Conservation (phyloP, 495 filamentous ascomycete species). For the Penicillium herquei region DNA sequence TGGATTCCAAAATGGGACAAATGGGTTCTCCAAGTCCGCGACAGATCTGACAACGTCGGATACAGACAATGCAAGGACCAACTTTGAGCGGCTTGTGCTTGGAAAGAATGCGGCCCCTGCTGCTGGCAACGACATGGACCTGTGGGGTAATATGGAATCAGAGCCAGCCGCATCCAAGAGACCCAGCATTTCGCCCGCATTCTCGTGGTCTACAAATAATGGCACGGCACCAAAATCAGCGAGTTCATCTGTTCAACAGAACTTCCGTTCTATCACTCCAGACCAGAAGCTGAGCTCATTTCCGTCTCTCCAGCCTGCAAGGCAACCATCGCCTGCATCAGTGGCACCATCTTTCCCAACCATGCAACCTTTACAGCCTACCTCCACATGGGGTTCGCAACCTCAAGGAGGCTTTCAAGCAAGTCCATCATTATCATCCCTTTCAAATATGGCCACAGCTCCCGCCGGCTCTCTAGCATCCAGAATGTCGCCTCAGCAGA, state of each 20-base stretch:
- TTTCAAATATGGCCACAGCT: slow-evolving; percentile 24
- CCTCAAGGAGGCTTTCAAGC: slow-evolving; percentile 18
- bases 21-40: slow-evolving; percentile 24
- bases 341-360: slow-evolving; percentile 25
- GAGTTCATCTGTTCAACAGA: slow-evolving; percentile 25
- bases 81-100: slow-evolving; percentile 86
- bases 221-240: slow-evolving; percentile 4
- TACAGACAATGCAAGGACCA: slow-evolving; percentile 53
- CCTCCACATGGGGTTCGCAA: slow-evolving; percentile 29
- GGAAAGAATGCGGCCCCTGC: slow-evolving; percentile 45
- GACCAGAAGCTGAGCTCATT: slow-evolving; percentile 51
- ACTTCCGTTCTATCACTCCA: slow-evolving; percentile 51
- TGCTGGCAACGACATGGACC: slow-evolving; percentile 33
- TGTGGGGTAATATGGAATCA: slow-evolving; percentile 37
- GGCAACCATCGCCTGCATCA: slow-evolving; percentile 26
- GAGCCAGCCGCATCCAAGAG: slow-evolving; percentile 25
- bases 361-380: slow-evolving; percentile 20
- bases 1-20: slow-evolving; percentile 35
- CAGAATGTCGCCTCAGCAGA: slow-evolving; percentile 22
- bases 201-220: slow-evolving; percentile 47
- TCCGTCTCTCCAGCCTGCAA: slow-evolving; percentile 46
- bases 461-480: slow-evolving; percentile 8
- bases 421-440: slow-evolving; percentile 24
- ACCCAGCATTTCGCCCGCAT: slow-evolving; percentile 36
- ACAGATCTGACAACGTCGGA: slow-evolving; percentile 25